phyloP scores from a whole-genome alignment of 345 rosid genomes.

The Acer yangbiense region DNA sequence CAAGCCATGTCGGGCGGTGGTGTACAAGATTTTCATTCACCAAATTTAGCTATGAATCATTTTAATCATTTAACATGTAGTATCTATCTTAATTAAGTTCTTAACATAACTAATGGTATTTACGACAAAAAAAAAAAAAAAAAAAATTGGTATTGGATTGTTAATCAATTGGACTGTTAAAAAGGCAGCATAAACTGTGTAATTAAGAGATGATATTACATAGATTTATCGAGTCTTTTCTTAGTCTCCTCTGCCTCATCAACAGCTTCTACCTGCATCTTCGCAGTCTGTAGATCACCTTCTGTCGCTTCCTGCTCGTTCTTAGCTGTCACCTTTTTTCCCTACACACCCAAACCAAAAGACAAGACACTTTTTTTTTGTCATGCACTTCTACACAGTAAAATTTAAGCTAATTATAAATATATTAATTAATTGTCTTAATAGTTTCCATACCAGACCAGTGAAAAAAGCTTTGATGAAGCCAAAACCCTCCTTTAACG shows the following conservation, averaged over 20 bases:
- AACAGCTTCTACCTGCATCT: slow-evolving; percentile 66
- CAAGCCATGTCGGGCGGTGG: too few species aligned
- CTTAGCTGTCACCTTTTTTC: slow-evolving; percentile 53
- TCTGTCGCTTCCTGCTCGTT: slow-evolving; percentile 61
- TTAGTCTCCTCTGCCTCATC: slow-evolving; percentile 58
- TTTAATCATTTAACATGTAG: too few species aligned
- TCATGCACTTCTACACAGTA: background rate
- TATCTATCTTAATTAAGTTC: too few species aligned
- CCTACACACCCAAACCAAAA: slow-evolving; percentile 26
- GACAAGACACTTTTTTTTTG: too few species aligned
- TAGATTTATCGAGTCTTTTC: slow-evolving; percentile 29
- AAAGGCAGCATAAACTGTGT: too few species aligned
- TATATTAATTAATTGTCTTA: background rate
- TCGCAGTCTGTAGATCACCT: slow-evolving; percentile 46
- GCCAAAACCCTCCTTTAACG: slow-evolving; percentile 49
- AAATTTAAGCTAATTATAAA: background rate
- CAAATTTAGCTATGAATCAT: too few species aligned
- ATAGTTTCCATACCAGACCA: slow-evolving; percentile 33
- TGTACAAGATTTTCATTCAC: too few species aligned
- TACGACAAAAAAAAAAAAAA: too few species aligned
- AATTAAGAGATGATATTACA: background rate
- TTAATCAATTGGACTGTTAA: too few species aligned
- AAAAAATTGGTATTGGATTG: too few species aligned
- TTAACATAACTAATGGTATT: too few species aligned
- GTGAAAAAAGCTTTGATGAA: slow-evolving; percentile 51